phyloP scores from a whole-genome alignment of 2,329 filamentous ascomycete species.

The Fusarium sp. region DNA sequence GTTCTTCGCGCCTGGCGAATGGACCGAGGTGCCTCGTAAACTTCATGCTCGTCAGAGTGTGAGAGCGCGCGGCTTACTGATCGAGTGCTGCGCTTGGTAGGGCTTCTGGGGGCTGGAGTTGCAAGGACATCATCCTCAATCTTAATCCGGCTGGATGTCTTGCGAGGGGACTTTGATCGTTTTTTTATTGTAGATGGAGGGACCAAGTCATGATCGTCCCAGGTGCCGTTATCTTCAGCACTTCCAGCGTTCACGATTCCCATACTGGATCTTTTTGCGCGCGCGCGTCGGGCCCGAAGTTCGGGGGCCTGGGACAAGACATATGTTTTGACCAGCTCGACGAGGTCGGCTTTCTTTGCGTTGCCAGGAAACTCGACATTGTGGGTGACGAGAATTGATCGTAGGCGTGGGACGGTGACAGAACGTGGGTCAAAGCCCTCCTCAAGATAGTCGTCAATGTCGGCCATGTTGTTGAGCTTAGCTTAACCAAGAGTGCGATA shows the following conservation, averaged over 20 bases:
- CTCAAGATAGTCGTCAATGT: slow-evolving; percentile 86
- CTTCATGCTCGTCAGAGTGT: slow-evolving; percentile 62
- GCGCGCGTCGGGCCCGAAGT: slow-evolving; percentile 79
- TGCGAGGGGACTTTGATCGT: slow-evolving; percentile 68
- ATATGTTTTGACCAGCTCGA: slow-evolving; percentile 84
- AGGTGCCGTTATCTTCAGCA: slow-evolving; percentile 74
- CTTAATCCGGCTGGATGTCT: slow-evolving; percentile 66
- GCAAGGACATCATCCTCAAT: slow-evolving; percentile 63
- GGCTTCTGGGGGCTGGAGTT: slow-evolving; percentile 57
- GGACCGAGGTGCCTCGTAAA: slow-evolving; percentile 57
- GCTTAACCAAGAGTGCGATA: slow-evolving; percentile 24
- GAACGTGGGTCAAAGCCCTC: slow-evolving; percentile 85
- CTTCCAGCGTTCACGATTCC: slow-evolving; percentile 81
- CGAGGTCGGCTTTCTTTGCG: slow-evolving; percentile 90
- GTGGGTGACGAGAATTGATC: slow-evolving; percentile 91
- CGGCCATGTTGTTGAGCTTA: slow-evolving; percentile 64
- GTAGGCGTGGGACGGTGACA: slow-evolving; percentile 88
- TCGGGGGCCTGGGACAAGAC: slow-evolving; percentile 83
- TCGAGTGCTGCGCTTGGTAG: slow-evolving; percentile 68
- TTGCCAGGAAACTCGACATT: slow-evolving; percentile 87
- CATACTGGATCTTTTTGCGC: slow-evolving; percentile 86
- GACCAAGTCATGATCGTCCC: slow-evolving; percentile 70
- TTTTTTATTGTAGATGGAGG: slow-evolving; percentile 64
- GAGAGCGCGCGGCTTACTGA: slow-evolving; percentile 68
- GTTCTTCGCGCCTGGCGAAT: slow-evolving; percentile 66